A percentile compares a stretch with the other conserved stretches of the same genome.
phyloP scores from a whole-genome alignment of 129 eudicot genomes.

The Oenanthe sinensis region DNA sequence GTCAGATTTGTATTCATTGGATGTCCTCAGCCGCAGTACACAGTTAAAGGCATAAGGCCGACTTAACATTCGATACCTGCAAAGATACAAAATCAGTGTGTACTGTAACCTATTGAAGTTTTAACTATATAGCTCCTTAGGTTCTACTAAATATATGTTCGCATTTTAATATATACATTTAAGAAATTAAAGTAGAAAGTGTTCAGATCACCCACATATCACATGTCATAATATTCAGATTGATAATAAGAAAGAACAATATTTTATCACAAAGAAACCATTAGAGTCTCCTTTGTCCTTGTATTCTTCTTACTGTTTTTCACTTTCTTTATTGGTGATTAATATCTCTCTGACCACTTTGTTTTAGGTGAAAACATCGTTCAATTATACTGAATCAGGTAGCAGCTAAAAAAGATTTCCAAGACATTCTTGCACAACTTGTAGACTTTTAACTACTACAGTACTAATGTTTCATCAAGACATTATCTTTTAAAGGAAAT shows the following conservation, averaged over 20 bases:
- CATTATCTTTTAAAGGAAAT: background rate
- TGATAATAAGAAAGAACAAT: background rate
- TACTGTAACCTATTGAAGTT: background rate
- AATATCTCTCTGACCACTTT: background rate
- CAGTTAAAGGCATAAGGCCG: conserved; percentile 96
- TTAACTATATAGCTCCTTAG: background rate
- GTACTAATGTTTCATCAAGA: background rate
- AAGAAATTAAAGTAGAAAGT: background rate
- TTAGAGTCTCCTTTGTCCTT: background rate
- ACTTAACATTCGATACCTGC: conserved; percentile 97
- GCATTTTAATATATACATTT: background rate
- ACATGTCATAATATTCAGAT: background rate
- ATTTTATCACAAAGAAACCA: background rate
- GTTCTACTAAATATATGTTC: background rate
- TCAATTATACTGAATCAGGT: background rate
- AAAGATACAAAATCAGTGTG: conserved; percentile 8
- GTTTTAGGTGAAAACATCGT: background rate
- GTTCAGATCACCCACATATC: background rate
- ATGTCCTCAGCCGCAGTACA: conserved; percentile 76
- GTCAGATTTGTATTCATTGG: conserved; percentile 74
- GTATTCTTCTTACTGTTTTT: too few species aligned
- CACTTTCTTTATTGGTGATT: background rate
- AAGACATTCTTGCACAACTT: background rate
- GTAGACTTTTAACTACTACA: background rate
- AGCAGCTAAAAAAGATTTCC: background rate